Percentiles rank a stretch among this genome's conserved stretches.
phyloP scores from a whole-genome alignment of 495 filamentous ascomycete species.

The Penicillium salamii region DNA sequence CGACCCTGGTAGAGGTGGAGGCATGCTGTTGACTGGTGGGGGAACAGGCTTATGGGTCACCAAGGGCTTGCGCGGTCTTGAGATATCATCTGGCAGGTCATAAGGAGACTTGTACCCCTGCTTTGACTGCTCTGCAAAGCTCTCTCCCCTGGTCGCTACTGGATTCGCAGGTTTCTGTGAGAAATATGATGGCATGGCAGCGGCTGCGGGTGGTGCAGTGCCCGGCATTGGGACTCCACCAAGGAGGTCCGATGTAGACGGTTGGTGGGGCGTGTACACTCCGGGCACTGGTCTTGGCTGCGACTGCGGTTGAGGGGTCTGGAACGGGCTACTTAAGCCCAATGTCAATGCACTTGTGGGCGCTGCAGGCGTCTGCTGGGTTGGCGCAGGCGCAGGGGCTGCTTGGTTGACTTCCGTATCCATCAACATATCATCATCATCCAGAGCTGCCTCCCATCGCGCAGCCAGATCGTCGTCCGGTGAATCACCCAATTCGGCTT shows the following conservation, averaged over 20 bases:
- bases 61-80: constrained; percentile 60
- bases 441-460: constrained; percentile 81
- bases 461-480: constrained; percentile 66
- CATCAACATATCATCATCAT: constrained; percentile 74
- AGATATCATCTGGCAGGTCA: constrained; percentile 87
- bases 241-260: constrained; percentile 39
- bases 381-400: constrained; percentile 18
- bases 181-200: constrained; percentile 39
- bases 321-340: constrained; percentile 33
- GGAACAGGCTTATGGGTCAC: constrained; percentile 33
- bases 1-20: constrained; percentile 52
- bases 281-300: constrained; percentile 17
- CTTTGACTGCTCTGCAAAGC: constrained; percentile 85
- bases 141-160: constrained; percentile 53
- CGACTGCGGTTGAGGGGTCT: constrained; percentile 23
- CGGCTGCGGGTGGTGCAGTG: constrained; percentile 26
- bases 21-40: constrained; percentile 22
- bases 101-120: constrained; percentile 92
- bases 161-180: constrained; percentile 32
- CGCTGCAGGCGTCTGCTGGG: constrained; percentile 15
- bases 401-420: constrained; percentile 53
- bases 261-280: constrained; percentile 45
- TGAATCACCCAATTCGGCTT: constrained; percentile 67
- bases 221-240: constrained; percentile 27
- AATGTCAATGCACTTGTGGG: constrained; percentile 3